These are phyloP conservation scores for Mucor saturninus DNA, from an alignment of 371 early-diverging fungal species.

Conservation along the genomic window DNA sequence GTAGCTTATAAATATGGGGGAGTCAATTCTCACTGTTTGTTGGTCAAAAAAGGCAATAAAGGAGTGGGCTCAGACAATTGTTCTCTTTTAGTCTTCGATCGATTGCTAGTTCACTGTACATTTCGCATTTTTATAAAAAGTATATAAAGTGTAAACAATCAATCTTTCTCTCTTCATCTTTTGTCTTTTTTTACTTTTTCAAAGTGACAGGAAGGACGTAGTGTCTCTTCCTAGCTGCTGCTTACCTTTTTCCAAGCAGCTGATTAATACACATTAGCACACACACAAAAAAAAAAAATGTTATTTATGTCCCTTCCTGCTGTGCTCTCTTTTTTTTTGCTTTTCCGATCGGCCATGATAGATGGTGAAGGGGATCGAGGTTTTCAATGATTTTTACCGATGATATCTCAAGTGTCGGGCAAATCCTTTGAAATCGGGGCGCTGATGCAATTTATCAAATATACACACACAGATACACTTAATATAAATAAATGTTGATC, in stretches of 20 bases:
- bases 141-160: neutral
- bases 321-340: neutral
- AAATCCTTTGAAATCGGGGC: neutral
- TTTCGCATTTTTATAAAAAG: constrained; percentile 20
- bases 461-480: neutral
- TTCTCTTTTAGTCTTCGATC: constrained; percentile 5
- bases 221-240: neutral
- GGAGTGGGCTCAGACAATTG: constrained; percentile 22
- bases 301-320: neutral
- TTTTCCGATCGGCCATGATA: neutral
- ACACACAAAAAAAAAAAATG: too few relatives aligned
- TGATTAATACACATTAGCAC: constrained; percentile 2
- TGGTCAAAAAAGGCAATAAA: constrained; percentile 17
- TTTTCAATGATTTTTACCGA: neutral
- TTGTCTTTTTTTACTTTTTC: neutral
- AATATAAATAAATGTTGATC: constrained; percentile 1
- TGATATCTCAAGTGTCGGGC: neutral
- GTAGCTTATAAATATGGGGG: neutral
- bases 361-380: neutral
- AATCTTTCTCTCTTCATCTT: neutral
- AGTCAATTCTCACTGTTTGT: neutral
- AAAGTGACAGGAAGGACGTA: neutral
- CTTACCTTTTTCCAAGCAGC: neutral
- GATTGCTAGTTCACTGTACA: constrained; percentile 16
- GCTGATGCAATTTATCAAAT: too few relatives aligned